Conservation (phyloP, 768 basidiomycete species). For the Trametes maxima region DNA sequence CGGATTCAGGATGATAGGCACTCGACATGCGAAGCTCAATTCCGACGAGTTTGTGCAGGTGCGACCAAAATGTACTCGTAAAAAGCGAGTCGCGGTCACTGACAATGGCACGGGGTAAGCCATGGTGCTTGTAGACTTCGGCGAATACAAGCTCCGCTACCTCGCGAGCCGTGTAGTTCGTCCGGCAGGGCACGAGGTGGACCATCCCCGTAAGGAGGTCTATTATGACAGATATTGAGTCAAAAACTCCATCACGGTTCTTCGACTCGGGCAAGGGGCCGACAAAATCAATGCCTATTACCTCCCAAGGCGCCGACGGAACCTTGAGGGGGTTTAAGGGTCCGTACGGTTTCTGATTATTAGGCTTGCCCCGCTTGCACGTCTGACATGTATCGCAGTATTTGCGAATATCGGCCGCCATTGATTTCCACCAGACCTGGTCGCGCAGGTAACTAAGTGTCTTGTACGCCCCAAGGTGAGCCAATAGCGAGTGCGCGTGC, state of each 20-base stretch:
- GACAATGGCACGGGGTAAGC: conserved; percentile 41
- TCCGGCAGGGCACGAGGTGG: conserved; percentile 33
- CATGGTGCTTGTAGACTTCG: conserved; percentile 40
- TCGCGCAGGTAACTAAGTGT: conserved; percentile 36
- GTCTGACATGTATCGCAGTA: conserved; percentile 28
- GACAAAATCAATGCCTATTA: conserved; percentile 33
- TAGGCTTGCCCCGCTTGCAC: conserved; percentile 23
- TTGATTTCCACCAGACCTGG: conserved; percentile 40
- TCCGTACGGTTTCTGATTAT: conserved; percentile 25
- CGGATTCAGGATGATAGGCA: conserved; percentile 35
- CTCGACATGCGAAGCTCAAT: conserved; percentile 40
- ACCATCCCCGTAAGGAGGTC: conserved; percentile 26
- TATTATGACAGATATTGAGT: conserved; percentile 30
- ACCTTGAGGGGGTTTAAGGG: conserved; percentile 26
- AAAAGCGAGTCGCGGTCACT: conserved; percentile 44
- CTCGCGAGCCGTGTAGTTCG: conserved; percentile 37
- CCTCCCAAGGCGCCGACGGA: conserved; percentile 28
- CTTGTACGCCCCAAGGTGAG: conserved; percentile 40
- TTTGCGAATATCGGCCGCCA: conserved; percentile 22
- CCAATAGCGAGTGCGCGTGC: conserved; percentile 42
- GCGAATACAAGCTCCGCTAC: too few relatives aligned
- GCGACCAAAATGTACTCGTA: conserved; percentile 40
- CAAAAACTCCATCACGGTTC: conserved; percentile 28
- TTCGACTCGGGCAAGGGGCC: conserved; percentile 27
- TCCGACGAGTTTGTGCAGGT: conserved; percentile 35